Conservation (phyloP, 2,329 filamentous ascomycete species). For the Mycocentrospora acerina region DNA sequence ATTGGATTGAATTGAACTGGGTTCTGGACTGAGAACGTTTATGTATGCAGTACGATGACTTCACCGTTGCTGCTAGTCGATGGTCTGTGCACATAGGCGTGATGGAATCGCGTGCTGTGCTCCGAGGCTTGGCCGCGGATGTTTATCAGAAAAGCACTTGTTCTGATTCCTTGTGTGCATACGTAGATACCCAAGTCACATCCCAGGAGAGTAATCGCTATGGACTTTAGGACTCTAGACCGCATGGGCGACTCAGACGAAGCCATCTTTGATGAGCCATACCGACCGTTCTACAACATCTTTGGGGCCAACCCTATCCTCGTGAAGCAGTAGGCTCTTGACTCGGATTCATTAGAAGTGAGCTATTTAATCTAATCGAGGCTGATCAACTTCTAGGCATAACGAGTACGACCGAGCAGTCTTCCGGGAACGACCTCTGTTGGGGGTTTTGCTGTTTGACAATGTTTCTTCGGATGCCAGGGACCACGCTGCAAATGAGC, state of each 20-base stretch:
- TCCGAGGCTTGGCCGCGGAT: neutral
- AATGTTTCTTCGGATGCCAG: conserved; percentile 74
- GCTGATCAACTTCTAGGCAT: conserved; percentile 26
- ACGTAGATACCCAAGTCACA: too few relatives aligned
- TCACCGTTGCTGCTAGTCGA: conserved; percentile 3
- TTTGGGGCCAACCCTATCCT: conserved; percentile 51
- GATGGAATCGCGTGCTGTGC: conserved; percentile 6
- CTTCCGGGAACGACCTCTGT: conserved; percentile 63
- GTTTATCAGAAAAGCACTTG: neutral
- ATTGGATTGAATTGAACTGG: too few relatives aligned
- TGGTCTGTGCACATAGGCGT: conserved; percentile 12
- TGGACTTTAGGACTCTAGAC: conserved; percentile 36
- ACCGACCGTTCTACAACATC: conserved; percentile 56
- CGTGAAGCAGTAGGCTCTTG: conserved; percentile 40
- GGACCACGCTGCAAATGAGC: conserved; percentile 78
- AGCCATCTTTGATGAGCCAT: conserved; percentile 40
- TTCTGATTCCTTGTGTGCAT: too few relatives aligned
- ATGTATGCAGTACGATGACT: conserved; percentile 6
- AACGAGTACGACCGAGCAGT: conserved; percentile 47
- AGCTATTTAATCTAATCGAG: neutral
- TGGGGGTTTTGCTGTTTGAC: conserved; percentile 70
- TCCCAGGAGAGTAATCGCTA: conserved; percentile 8
- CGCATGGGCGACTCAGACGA: conserved; percentile 33
- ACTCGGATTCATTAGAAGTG: too few relatives aligned
- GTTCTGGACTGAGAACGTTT: neutral